Evolutionary conservation across 352 stramenopile genomes (phyloP).

Genomic region (Phytophthora ramorum): DNA sequence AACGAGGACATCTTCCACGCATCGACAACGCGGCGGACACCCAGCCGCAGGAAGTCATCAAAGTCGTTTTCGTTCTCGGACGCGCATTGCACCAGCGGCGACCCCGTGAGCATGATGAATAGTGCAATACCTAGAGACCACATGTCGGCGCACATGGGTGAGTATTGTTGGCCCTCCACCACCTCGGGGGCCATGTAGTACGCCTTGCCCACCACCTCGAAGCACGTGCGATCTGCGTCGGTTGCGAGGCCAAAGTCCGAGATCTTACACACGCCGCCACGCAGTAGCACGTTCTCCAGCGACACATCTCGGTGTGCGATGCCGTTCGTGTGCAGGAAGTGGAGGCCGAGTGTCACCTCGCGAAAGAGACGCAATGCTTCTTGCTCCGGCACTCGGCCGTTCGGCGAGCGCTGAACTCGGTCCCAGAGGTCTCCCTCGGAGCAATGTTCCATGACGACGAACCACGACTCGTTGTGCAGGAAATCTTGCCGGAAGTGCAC

Average conservation of each 20-base stretch:
- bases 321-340: conserved; percentile 45
- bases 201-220: conserved; percentile 43
- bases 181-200: conserved; percentile 53
- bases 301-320: conserved; percentile 66
- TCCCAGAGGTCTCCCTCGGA: conserved; percentile 49
- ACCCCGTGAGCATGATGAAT: conserved; percentile 71
- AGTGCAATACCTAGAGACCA: conserved; percentile 71
- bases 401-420: conserved; percentile 27
- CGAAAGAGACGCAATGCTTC: conserved; percentile 34
- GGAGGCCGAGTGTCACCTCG: conserved; percentile 41
- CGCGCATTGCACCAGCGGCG: conserved; percentile 45
- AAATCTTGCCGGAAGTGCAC: conserved; percentile 50
- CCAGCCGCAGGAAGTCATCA: conserved; percentile 37
- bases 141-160: conserved; percentile 57
- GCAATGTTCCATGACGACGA: conserved; percentile 63
- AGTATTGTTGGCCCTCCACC: conserved; percentile 43
- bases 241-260: conserved; percentile 65
- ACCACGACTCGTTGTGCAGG: conserved; percentile 50
- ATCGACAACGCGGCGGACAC: conserved; percentile 51
- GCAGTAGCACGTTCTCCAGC: conserved; percentile 60
- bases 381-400: conserved; percentile 28
- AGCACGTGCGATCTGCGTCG: conserved; percentile 20
- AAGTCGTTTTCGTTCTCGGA: conserved; percentile 41
- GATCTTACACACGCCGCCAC: conserved; percentile 42
- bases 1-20: conserved; percentile 49